phyloP scores from a whole-genome alignment of 2,329 filamentous ascomycete genomes.

The Aureobasidium sp. region DNA sequence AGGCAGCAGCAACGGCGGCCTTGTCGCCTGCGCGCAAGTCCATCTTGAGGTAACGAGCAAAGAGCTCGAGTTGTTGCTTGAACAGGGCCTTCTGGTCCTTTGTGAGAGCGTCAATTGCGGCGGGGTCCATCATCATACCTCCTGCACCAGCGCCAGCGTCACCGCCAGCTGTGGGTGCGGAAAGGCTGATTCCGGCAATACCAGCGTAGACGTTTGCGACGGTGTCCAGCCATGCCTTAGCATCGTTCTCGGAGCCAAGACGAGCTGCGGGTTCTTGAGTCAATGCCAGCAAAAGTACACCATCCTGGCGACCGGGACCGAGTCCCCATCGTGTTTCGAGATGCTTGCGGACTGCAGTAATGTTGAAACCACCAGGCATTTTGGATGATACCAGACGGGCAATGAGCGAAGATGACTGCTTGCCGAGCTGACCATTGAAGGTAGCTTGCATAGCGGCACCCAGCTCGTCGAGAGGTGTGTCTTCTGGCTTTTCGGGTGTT shows the following conservation, averaged over 20 bases:
- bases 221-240: slow-evolving; percentile 85
- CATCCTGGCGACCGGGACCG: slow-evolving; percentile 78
- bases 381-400: slow-evolving; percentile 95
- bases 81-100: slow-evolving; percentile 94
- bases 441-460: slow-evolving; percentile 93
- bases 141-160: slow-evolving; percentile 63
- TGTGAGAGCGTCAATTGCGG: slow-evolving; percentile 89
- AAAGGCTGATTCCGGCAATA: slow-evolving; percentile 73
- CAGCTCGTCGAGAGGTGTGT: slow-evolving; percentile 90
- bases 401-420: slow-evolving; percentile 88
- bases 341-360: slow-evolving; percentile 90
- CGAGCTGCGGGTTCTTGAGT: slow-evolving; percentile 88
- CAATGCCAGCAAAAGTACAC: slow-evolving; percentile 75
- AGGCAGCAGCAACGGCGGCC: slow-evolving; percentile 73
- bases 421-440: slow-evolving; percentile 97
- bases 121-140: slow-evolving; percentile 99
- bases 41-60: slow-evolving; percentile 93
- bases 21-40: slow-evolving; percentile 96
- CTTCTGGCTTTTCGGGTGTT: slow-evolving; percentile 96
- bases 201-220: slow-evolving; percentile 83
- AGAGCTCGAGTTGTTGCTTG: slow-evolving; percentile 95
- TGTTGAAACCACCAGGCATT: slow-evolving; percentile 99
- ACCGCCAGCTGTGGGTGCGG: slow-evolving; percentile 61
- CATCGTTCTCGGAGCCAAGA: slow-evolving; percentile 81
- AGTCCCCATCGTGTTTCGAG: slow-evolving; percentile 91